phyloP scores from a whole-genome alignment of 2,329 filamentous ascomycete genomes.

The Bimuria novae-zelandiae region DNA sequence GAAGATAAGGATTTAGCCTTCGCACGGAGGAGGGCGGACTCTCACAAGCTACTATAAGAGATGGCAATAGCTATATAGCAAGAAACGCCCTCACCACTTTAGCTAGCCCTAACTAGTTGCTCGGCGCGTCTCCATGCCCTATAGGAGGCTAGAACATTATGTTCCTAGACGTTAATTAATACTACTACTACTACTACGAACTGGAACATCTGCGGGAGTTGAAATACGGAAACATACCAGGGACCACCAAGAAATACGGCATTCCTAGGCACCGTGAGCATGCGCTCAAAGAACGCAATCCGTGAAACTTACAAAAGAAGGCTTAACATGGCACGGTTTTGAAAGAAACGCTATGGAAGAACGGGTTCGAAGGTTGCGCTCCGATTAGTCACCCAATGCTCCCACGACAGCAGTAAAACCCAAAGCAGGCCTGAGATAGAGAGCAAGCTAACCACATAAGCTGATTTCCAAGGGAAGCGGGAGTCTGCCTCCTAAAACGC shows the following conservation, averaged over 20 bases:
- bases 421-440: conserved; percentile 6
- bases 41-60: no score
- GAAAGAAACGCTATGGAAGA: conserved; percentile 16
- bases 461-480: conserved; percentile 10
- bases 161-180: no score
- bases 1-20: no score
- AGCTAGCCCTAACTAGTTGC: no score
- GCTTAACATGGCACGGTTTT: conserved; percentile 10
- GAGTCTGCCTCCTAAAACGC: conserved; percentile 15
- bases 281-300: not conserved
- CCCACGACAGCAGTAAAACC: conserved; percentile 13
- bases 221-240: conserved; percentile 9
- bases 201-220: conserved; percentile 13
- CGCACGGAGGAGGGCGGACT: no score
- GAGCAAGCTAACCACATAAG: conserved; percentile 13
- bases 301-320: conserved; percentile 12
- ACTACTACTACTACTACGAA: no score
- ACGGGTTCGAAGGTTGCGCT: conserved; percentile 8
- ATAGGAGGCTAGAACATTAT: no score
- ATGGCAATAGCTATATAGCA: no score
- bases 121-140: no score
- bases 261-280: not conserved
- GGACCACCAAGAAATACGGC: conserved; percentile 5
- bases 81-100: no score
- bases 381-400: conserved; percentile 8